Conservation (phyloP, 805 yeast genomes). For the Saturnispora dispora region DNA sequence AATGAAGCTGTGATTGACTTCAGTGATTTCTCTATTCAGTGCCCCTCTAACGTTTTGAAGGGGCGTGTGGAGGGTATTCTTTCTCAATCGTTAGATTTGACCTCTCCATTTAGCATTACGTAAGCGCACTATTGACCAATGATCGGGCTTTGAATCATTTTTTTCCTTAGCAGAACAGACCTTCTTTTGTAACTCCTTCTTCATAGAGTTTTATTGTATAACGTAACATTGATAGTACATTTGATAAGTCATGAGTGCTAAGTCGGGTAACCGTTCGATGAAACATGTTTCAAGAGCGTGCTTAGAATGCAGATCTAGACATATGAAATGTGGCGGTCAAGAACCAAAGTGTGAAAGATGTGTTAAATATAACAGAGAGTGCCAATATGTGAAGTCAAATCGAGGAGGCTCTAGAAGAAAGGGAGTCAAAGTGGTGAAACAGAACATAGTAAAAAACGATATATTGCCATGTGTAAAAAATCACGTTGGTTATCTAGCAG, state of each 20-base stretch:
- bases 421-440: slow-evolving; percentile 26
- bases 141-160: slow-evolving; percentile 8
- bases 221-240: neutral
- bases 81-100: slow-evolving; percentile 66
- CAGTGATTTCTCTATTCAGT: slow-evolving; percentile 51
- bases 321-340: slow-evolving; percentile 41
- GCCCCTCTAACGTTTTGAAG: slow-evolving; percentile 65
- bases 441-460: slow-evolving; percentile 2
- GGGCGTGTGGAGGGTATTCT: slow-evolving; percentile 79
- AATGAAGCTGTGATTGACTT: slow-evolving; percentile 64
- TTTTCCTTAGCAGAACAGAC: neutral
- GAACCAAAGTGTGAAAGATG: slow-evolving; percentile 40
- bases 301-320: slow-evolving; percentile 42
- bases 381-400: slow-evolving; percentile 42
- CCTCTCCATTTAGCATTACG: slow-evolving; percentile 61
- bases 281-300: slow-evolving; percentile 43
- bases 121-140: neutral
- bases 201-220: neutral
- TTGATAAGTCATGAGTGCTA: neutral
- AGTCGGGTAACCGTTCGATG: neutral
- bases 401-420: slow-evolving; percentile 47
- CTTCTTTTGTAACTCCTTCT: neutral
- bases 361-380: slow-evolving; percentile 25
- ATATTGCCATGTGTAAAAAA: slow-evolving; percentile 26
- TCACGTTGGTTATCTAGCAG: slow-evolving; percentile 15